Percentiles rank a stretch among this genome's conserved stretches.
These are phyloP conservation scores for Westerdykella sp. DNA, from an alignment of 2,329 filamentous ascomycete genomes.

Conservation along the genomic window DNA sequence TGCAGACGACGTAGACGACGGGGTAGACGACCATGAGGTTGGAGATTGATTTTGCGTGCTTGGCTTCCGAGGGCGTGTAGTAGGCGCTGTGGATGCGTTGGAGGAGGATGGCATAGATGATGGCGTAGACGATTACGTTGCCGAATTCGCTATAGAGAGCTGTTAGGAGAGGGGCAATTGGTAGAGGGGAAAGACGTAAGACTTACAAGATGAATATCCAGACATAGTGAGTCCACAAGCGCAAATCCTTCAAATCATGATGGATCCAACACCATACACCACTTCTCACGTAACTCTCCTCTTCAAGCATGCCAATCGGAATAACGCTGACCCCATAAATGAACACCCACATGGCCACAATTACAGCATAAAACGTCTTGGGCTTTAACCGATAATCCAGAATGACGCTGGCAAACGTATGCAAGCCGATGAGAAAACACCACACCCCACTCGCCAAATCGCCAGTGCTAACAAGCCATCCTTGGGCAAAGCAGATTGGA, in stretches of 20 bases:
- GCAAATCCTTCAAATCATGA: slow-evolving; percentile 47
- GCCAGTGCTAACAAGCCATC: slow-evolving; percentile 62
- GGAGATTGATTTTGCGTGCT: slow-evolving; percentile 38
- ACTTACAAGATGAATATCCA: slow-evolving; percentile 53
- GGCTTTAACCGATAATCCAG: slow-evolving; percentile 49
- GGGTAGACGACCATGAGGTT: slow-evolving; percentile 63
- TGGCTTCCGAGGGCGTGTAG: slow-evolving; percentile 28
- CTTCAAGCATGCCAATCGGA: slow-evolving; percentile 41
- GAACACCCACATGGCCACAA: slow-evolving; percentile 53
- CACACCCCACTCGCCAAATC: slow-evolving; percentile 62
- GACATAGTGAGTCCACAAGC: slow-evolving; percentile 57
- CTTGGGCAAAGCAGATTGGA: slow-evolving; percentile 56
- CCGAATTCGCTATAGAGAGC: slow-evolving; percentile 39
- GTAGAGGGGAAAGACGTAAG: not conserved
- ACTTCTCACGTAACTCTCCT: slow-evolving; percentile 55
- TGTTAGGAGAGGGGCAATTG: not conserved
- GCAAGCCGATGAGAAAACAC: slow-evolving; percentile 58
- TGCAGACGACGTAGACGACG: slow-evolving; percentile 63
- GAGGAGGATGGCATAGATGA: slow-evolving; percentile 38
- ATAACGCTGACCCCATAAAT: slow-evolving; percentile 53
- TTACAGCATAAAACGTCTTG: slow-evolving; percentile 44
- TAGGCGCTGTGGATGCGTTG: slow-evolving; percentile 34
- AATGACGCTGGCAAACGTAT: slow-evolving; percentile 61
- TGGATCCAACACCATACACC: slow-evolving; percentile 65
- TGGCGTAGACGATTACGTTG: slow-evolving; percentile 46